A percentile compares a stretch with the other conserved stretches of the same genome.
Conservation (phyloP, 2,329 filamentous ascomycete species). For the Moelleriella libera region DNA sequence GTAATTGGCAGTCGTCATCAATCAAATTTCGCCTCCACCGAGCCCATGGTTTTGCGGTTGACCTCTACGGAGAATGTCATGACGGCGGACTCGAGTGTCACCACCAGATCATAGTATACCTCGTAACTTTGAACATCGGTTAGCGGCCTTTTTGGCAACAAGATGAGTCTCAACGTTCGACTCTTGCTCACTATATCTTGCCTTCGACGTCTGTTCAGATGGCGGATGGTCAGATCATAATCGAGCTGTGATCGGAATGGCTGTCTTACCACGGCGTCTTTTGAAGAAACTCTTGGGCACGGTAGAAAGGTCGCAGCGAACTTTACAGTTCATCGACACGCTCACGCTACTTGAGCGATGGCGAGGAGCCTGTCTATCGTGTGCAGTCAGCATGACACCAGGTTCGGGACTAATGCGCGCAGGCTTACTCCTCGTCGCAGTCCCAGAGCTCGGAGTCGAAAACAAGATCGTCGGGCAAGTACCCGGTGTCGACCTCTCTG, state of each 20-base stretch:
- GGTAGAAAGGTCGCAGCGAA: neutral
- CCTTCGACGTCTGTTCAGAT: neutral
- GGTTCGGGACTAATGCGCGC: neutral
- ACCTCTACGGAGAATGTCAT: slow-evolving; percentile 2
- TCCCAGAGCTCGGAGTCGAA: neutral
- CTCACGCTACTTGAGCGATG: neutral
- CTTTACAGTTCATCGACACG: neutral
- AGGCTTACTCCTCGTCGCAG: slow-evolving; percentile 1
- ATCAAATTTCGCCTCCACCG: neutral
- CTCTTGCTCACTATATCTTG: neutral
- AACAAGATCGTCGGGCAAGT: neutral
- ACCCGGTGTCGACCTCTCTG: neutral
- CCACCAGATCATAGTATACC: neutral
- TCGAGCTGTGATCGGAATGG: neutral
- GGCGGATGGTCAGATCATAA: neutral
- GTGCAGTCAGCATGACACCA: neutral
- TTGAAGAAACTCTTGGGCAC: neutral
- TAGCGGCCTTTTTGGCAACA: neutral
- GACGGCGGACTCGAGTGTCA: slow-evolving; percentile 1
- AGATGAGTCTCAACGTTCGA: neutral
- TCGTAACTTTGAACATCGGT: neutral
- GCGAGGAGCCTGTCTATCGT: neutral
- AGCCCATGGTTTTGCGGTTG: slow-evolving; percentile 1
- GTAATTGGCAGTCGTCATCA: neutral
- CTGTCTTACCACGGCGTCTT: neutral